These are phyloP conservation scores for Fulvia fulva DNA, from an alignment of 2,329 filamentous ascomycete species.

Conservation along the genomic window DNA sequence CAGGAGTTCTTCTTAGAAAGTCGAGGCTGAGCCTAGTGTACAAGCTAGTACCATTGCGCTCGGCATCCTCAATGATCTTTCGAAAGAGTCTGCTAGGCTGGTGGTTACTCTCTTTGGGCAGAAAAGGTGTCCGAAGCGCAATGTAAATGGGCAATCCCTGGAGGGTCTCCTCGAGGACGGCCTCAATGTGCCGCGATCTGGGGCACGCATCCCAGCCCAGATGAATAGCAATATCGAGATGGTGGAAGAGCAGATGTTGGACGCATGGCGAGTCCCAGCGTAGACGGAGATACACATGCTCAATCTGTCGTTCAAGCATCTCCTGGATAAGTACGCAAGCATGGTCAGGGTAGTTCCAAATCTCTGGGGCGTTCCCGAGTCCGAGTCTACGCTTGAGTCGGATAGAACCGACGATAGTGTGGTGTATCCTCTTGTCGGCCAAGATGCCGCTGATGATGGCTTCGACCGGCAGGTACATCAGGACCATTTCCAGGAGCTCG, in stretches of 20 bases:
- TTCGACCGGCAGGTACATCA: neutral
- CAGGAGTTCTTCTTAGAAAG: too few relatives aligned
- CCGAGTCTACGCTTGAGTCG: neutral
- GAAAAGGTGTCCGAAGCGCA: too few relatives aligned
- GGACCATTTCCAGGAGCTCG: neutral
- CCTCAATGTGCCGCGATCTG: neutral
- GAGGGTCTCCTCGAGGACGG: too few relatives aligned
- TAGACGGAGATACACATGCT: neutral
- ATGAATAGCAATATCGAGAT: neutral
- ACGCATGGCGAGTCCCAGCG: neutral
- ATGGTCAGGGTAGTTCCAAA: neutral
- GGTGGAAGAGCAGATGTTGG: neutral
- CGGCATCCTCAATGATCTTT: too few relatives aligned
- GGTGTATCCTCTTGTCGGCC: neutral
- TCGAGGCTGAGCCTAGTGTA: too few relatives aligned
- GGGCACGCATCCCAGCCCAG: neutral
- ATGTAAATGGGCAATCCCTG: too few relatives aligned
- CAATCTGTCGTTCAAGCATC: neutral
- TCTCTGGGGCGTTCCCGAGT: neutral
- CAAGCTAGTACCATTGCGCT: too few relatives aligned
- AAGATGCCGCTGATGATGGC: neutral
- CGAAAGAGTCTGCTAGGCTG: too few relatives aligned
- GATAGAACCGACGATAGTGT: neutral
- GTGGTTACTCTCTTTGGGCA: too few relatives aligned
- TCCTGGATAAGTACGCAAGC: neutral